phyloP scores from a whole-genome alignment of 2,329 filamentous ascomycete species.

The Kalmusia sp. region DNA sequence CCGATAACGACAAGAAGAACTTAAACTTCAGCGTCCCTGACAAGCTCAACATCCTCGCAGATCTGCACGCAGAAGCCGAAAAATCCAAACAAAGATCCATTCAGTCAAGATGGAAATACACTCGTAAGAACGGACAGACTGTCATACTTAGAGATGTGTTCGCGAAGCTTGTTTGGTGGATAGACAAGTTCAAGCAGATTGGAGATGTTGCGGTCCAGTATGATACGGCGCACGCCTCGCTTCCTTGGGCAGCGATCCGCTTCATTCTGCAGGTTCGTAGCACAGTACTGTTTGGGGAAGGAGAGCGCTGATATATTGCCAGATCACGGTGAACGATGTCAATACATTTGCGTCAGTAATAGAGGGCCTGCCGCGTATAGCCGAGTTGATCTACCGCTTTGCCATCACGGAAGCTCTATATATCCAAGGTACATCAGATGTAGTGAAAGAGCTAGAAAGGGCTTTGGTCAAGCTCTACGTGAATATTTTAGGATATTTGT shows the following conservation, averaged over 20 bases:
- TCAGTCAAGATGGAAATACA: constrained; percentile 20
- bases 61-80: constrained; percentile 18
- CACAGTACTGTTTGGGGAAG: constrained; percentile 1
- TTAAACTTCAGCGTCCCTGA: constrained; percentile 21
- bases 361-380: constrained; percentile 17
- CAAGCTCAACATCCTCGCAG: constrained; percentile 23
- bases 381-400: constrained; percentile 18
- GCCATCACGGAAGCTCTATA: constrained; percentile 14
- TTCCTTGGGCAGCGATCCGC: constrained; percentile 43
- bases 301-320: constrained; percentile 9
- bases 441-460: constrained; percentile 9
- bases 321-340: constrained; percentile 17
- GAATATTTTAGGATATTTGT: constrained; percentile 16
- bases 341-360: constrained; percentile 5
- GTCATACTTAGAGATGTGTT: constrained; percentile 38
- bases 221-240: constrained; percentile 39
- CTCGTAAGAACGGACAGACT: constrained; percentile 18
- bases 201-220: constrained; percentile 40
- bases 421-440: constrained; percentile 8
- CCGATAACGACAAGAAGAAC: constrained; percentile 19
- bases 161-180: constrained; percentile 32
- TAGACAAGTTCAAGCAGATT: constrained; percentile 38
- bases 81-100: constrained; percentile 15
- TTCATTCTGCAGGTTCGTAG: constrained; percentile 38
- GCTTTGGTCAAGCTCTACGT: constrained; percentile 19